These are phyloP conservation scores for Nitzschia putrida DNA, from an alignment of 108 stramenopile species.

Conservation along the genomic window DNA sequence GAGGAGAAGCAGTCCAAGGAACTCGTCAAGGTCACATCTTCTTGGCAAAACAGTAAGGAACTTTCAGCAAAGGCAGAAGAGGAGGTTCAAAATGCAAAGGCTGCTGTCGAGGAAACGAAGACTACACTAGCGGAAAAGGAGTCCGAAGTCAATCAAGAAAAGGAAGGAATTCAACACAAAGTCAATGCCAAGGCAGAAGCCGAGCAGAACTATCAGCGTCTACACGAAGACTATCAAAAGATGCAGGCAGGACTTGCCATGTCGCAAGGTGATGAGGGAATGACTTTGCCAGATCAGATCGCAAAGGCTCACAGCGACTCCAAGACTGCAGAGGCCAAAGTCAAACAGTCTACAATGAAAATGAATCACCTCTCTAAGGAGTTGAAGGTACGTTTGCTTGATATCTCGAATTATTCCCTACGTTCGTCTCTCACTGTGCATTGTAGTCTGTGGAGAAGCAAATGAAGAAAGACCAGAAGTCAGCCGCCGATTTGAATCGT, in stretches of 20 bases:
- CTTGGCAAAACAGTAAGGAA: constrained; percentile 79
- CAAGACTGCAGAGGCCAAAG: constrained; percentile 87
- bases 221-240: constrained; percentile 78
- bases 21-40: constrained; percentile 88
- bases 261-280: constrained; percentile 75
- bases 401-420: background rate
- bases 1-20: constrained; percentile 91
- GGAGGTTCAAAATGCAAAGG: constrained; percentile 69
- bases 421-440: constrained; percentile 2
- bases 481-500: constrained; percentile 57
- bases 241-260: constrained; percentile 85
- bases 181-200: constrained; percentile 63
- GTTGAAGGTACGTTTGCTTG: constrained; percentile 52
- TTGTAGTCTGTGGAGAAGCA: constrained; percentile 79
- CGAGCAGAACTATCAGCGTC: constrained; percentile 55
- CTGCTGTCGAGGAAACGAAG: constrained; percentile 60
- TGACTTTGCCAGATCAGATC: constrained; percentile 85
- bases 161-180: constrained; percentile 54
- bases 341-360: constrained; percentile 89
- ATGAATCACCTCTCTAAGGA: constrained; percentile 83
- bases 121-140: constrained; percentile 56
- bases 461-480: constrained; percentile 80
- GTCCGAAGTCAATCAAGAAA: constrained; percentile 57
- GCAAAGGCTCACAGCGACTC: constrained; percentile 83
- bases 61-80: constrained; percentile 59